Conservation (phyloP, 441 rosid species). For the Aleurites moluccanus region DNA sequence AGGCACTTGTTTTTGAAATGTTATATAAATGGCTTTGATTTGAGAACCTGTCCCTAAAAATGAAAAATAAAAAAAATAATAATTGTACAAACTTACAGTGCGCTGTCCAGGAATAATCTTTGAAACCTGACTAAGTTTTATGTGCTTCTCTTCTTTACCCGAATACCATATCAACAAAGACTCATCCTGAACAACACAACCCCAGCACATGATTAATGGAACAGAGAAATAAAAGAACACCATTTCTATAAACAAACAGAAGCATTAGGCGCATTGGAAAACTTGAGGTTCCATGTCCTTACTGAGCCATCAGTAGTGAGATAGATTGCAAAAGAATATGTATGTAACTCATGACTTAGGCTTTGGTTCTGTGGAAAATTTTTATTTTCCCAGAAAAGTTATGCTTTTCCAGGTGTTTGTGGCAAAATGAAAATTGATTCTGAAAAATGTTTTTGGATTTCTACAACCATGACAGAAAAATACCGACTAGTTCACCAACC, state of each 20-base stretch:
- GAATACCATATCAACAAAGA: slow-evolving; percentile 80
- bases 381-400: not conserved
- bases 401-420: not conserved
- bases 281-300: not conserved
- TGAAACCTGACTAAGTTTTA: slow-evolving; percentile 64
- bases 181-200: slow-evolving; percentile 58
- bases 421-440: not conserved
- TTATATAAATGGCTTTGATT: slow-evolving; percentile 1
- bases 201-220: slow-evolving; percentile 13
- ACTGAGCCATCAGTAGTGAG: not conserved
- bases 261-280: not conserved
- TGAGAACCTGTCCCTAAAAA: not conserved
- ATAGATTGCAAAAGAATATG: not conserved
- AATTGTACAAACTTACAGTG: slow-evolving; percentile 58
- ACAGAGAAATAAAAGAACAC: slow-evolving; percentile 3
- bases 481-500: not conserved
- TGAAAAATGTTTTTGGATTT: not conserved
- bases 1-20: slow-evolving; percentile 3
- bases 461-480: not conserved
- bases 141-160: slow-evolving; percentile 67
- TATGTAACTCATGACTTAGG: not conserved
- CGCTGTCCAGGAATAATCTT: slow-evolving; percentile 90
- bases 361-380: not conserved
- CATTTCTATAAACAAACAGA: not conserved
- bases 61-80: not conserved